These are phyloP conservation scores for Hypsizygus marmoreus DNA, from an alignment of 768 basidiomycete genomes.

Conservation along the genomic window DNA sequence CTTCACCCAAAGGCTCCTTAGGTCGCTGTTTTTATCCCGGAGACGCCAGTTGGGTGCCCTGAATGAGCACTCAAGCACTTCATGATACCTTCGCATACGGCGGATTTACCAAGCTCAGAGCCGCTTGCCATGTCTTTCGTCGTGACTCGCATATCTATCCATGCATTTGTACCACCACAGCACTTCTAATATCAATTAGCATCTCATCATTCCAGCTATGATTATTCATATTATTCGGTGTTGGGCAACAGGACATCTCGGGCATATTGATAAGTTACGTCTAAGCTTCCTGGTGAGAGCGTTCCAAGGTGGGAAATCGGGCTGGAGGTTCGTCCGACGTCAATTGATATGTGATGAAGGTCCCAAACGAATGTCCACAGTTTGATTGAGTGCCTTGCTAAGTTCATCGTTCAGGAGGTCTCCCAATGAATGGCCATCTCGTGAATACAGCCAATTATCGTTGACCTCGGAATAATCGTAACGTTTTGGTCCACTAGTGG, in stretches of 20 bases:
- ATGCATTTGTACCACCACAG: slow-evolving; percentile 14
- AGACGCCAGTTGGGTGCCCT: slow-evolving; percentile 37
- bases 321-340: too few relatives aligned
- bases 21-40: slow-evolving; percentile 66
- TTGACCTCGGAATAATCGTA: slow-evolving; percentile 69
- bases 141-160: too few relatives aligned
- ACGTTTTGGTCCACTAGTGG: slow-evolving; percentile 82
- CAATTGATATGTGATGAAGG: slow-evolving; percentile 18
- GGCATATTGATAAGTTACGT: too few relatives aligned
- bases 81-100: slow-evolving; percentile 4
- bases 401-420: slow-evolving; percentile 73
- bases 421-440: slow-evolving; percentile 64
- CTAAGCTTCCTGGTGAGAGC: too few relatives aligned
- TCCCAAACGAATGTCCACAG: slow-evolving; percentile 32
- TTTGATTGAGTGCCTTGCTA: slow-evolving; percentile 29
- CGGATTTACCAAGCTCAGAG: too few relatives aligned
- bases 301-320: too few relatives aligned
- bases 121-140: too few relatives aligned
- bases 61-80: slow-evolving; percentile 5
- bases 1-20: slow-evolving; percentile 53
- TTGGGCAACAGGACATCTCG: too few relatives aligned
- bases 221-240: too few relatives aligned
- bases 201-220: too few relatives aligned
- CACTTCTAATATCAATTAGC: slow-evolving; percentile 5
- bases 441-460: slow-evolving; percentile 74